A percentile compares a stretch with the other conserved stretches of the same genome.
Evolutionary conservation across 495 filamentous ascomycete species (phyloP).

Genomic region (Paragyromitra xinjiangensis): DNA sequence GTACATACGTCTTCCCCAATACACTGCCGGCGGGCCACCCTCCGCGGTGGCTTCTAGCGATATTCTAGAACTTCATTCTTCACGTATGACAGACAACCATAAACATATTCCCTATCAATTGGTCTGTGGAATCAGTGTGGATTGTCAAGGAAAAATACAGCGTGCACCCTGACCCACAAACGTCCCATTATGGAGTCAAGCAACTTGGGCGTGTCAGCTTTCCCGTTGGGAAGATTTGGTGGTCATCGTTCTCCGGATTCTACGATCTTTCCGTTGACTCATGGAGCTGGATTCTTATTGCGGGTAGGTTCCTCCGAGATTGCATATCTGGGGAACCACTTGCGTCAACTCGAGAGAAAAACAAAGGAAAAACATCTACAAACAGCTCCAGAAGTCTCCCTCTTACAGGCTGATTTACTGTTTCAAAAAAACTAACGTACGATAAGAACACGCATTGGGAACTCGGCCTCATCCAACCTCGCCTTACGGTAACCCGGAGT

Average conservation of each 20-base stretch:
- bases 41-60: conserved; percentile 38
- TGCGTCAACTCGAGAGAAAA: conserved; percentile 34
- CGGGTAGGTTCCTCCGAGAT: conserved; percentile 55
- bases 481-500: conserved; percentile 31
- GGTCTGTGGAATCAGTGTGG: background rate
- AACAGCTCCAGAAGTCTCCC: conserved; percentile 15
- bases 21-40: conserved; percentile 28
- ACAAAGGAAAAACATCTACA: conserved; percentile 11
- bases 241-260: conserved; percentile 47
- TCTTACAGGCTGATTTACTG: conserved; percentile 21
- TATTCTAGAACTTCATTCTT: conserved; percentile 41
- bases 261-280: conserved; percentile 51
- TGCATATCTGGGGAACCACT: conserved; percentile 48
- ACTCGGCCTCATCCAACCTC: conserved; percentile 23
- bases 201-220: conserved; percentile 34
- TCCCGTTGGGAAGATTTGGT: conserved; percentile 19
- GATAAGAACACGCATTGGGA: conserved; percentile 15
- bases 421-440: conserved; percentile 18
- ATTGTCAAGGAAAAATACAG: conserved; percentile 6
- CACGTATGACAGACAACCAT: conserved; percentile 2
- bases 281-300: conserved; percentile 48
- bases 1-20: conserved; percentile 43
- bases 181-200: conserved; percentile 8
- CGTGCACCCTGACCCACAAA: background rate
- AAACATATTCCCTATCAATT: conserved; percentile 10